Evolutionary conservation across 2,329 filamentous ascomycete genomes (phyloP).

Genomic region (Alternaria sp.): DNA sequence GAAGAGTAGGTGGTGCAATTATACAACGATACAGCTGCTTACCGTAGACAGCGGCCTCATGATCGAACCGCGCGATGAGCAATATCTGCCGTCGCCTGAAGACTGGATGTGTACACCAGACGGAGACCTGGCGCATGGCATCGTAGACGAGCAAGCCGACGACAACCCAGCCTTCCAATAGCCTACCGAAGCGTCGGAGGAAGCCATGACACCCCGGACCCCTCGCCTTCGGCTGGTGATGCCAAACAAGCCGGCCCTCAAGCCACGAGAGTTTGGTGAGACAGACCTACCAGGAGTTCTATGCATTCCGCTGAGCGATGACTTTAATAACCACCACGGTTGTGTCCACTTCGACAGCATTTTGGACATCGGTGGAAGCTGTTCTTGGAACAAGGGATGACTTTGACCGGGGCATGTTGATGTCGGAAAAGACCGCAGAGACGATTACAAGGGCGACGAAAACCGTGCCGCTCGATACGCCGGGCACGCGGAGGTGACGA

Average conservation of each 20-base stretch:
- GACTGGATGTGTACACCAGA: background rate
- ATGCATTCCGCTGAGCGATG: background rate
- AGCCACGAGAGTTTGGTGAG: background rate
- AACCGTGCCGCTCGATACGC: no score
- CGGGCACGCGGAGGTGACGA: no score
- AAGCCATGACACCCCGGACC: accelerated
- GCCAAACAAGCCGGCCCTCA: background rate
- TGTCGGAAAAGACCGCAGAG: no score
- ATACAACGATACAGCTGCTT: background rate
- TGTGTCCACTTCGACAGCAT: no score
- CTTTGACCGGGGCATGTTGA: constrained; percentile 86
- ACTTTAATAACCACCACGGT: no score
- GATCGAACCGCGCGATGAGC: background rate
- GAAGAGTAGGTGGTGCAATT: background rate
- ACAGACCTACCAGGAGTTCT: background rate
- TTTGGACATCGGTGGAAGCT: constrained; percentile 83
- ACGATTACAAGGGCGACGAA: no score
- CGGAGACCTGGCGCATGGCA: background rate
- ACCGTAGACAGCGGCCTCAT: background rate
- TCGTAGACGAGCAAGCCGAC: background rate
- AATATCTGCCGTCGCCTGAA: background rate
- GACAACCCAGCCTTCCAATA: accelerated
- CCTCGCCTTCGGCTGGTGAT: background rate
- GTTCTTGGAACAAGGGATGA: constrained; percentile 87
- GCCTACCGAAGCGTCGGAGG: no score